Evolutionary conservation across 2,329 filamentous ascomycete species (phyloP).

Genomic region (Aspergillus sergii): DNA sequence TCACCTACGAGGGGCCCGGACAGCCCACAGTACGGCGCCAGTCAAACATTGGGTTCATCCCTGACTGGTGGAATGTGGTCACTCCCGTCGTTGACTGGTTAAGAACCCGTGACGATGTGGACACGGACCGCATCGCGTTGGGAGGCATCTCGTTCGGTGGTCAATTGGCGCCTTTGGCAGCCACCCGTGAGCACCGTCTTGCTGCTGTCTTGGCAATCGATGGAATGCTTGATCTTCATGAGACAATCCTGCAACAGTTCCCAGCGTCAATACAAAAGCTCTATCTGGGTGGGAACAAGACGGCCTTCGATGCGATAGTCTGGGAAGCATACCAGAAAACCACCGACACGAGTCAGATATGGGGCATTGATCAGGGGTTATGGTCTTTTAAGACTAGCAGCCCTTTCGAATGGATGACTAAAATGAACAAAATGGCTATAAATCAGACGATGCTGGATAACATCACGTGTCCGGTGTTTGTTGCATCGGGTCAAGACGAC

Average conservation of each 20-base stretch:
- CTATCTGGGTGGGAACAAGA: neutral
- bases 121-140: neutral
- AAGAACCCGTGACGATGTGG: neutral
- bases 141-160: neutral
- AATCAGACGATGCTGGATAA: neutral
- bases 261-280: neutral
- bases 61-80: slow-evolving; percentile 47
- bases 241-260: neutral
- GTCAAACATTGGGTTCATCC: slow-evolving; percentile 48
- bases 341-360: neutral
- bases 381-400: neutral
- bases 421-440: neutral
- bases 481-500: neutral
- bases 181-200: neutral
- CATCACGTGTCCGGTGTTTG: neutral
- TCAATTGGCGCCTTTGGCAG: neutral
- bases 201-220: neutral
- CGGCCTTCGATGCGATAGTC: neutral
- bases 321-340: neutral
- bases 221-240: neutral
- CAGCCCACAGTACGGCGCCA: slow-evolving; percentile 46
- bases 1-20: slow-evolving; percentile 53
- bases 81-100: slow-evolving; percentile 44
- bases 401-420: neutral
- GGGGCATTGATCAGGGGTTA: neutral